These are phyloP conservation scores for Daldinia vernicosa DNA, from an alignment of 495 filamentous ascomycete genomes.

Conservation along the genomic window DNA sequence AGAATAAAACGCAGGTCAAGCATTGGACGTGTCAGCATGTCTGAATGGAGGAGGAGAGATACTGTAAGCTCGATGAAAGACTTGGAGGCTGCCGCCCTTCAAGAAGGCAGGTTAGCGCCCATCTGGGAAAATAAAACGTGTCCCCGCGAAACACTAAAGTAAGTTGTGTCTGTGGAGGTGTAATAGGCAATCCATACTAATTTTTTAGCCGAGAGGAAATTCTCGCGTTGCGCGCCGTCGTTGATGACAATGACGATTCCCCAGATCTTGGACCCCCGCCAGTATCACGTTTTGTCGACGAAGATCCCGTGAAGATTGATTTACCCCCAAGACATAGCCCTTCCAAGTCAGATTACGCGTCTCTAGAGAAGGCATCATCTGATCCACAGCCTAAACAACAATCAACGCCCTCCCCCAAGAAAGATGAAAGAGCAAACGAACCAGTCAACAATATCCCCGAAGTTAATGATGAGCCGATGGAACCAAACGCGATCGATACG, in stretches of 20 bases:
- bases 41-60: slow-evolving; percentile 57
- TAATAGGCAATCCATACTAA: slow-evolving; percentile 36
- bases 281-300: slow-evolving; percentile 69
- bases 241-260: slow-evolving; percentile 62
- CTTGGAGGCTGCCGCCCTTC: slow-evolving; percentile 60
- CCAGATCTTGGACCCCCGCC: slow-evolving; percentile 73
- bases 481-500: slow-evolving; percentile 41
- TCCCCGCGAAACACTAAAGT: slow-evolving; percentile 79
- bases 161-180: slow-evolving; percentile 42
- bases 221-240: slow-evolving; percentile 59
- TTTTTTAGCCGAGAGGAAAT: slow-evolving; percentile 54
- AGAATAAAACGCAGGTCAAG: slow-evolving; percentile 46
- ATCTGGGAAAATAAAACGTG: slow-evolving; percentile 86
- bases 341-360: slow-evolving; percentile 30
- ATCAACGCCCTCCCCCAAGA: slow-evolving; percentile 28
- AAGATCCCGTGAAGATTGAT: slow-evolving; percentile 67
- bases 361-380: slow-evolving; percentile 31
- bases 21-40: slow-evolving; percentile 46
- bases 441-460: slow-evolving; percentile 1
- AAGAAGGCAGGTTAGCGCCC: slow-evolving; percentile 76
- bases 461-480: slow-evolving; percentile 18
- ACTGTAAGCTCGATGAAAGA: slow-evolving; percentile 56
- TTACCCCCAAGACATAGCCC: slow-evolving; percentile 42
- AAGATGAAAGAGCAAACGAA: slow-evolving; percentile 29
- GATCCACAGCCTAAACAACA: slow-evolving; percentile 26